These are phyloP conservation scores for Stramenopiles sp. DNA, from an alignment of 352 stramenopile species.

Conservation along the genomic window DNA sequence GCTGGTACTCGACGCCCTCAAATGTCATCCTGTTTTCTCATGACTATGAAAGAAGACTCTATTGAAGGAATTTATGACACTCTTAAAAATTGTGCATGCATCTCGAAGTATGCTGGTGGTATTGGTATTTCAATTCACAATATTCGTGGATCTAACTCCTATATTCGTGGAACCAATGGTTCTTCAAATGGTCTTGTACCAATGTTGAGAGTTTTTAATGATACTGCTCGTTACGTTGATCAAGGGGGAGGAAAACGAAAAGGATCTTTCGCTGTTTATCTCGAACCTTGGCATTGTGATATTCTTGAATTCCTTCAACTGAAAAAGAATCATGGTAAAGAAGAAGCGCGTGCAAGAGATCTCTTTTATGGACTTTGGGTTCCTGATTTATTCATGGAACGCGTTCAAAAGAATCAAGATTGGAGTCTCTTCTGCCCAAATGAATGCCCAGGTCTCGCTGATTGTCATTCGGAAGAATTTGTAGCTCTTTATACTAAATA, in stretches of 20 bases:
- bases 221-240: slow-evolving; percentile 95
- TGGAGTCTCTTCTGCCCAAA: slow-evolving; percentile 96
- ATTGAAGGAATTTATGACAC: slow-evolving; percentile 98
- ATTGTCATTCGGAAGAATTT: slow-evolving; percentile 73
- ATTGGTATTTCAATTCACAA: slow-evolving; percentile 94
- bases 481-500: slow-evolving; percentile 73
- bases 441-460: slow-evolving; percentile 59
- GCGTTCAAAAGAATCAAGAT: slow-evolving; percentile 70
- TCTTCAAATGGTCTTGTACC: slow-evolving; percentile 94
- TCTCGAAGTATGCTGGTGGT: slow-evolving; percentile 93
- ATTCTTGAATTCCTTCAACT: slow-evolving; percentile 92
- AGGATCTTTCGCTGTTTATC: slow-evolving; percentile 87
- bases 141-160: slow-evolving; percentile 71
- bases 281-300: slow-evolving; percentile 95
- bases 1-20: slow-evolving; percentile 83
- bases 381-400: slow-evolving; percentile 95
- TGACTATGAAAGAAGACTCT: slow-evolving; percentile 88
- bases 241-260: slow-evolving; percentile 88
- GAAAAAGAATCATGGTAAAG: slow-evolving; percentile 94
- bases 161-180: slow-evolving; percentile 92
- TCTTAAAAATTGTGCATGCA: slow-evolving; percentile 86
- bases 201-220: slow-evolving; percentile 98
- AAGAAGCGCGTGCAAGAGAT: slow-evolving; percentile 73
- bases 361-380: slow-evolving; percentile 97
- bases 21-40: slow-evolving; percentile 86